phyloP scores from a whole-genome alignment of 2,329 filamentous ascomycete species.

The Malbranchea zuffiana region DNA sequence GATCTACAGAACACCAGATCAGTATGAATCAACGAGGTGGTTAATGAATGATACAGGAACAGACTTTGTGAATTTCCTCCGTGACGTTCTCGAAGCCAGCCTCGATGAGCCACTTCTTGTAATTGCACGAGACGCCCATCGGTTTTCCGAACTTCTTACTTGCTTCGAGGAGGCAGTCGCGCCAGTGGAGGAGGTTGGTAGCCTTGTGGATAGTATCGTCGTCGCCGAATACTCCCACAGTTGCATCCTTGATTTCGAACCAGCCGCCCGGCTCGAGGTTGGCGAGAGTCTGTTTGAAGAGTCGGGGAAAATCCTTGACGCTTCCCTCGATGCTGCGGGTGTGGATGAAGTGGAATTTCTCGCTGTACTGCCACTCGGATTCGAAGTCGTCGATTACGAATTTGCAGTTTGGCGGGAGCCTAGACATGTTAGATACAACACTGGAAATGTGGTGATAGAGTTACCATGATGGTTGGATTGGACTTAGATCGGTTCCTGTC shows the following conservation, averaged over 20 bases:
- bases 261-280: conserved; percentile 21
- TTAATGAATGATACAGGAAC: neutral
- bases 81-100: conserved; percentile 20
- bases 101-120: conserved; percentile 15
- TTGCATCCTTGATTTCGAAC: conserved; percentile 30
- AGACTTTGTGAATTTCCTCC: conserved; percentile 18
- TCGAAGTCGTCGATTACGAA: conserved; percentile 25
- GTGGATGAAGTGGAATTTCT: conserved; percentile 23
- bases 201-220: conserved; percentile 12
- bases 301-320: conserved; percentile 17
- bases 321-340: conserved; percentile 20
- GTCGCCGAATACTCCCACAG: conserved; percentile 7
- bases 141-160: conserved; percentile 14
- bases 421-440: conserved; percentile 6
- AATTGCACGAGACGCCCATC: conserved; percentile 11
- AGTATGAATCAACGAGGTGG: neutral
- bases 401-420: conserved; percentile 22
- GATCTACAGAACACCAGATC: conserved; percentile 8
- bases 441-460: too few species aligned
- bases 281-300: conserved; percentile 24
- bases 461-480: conserved; percentile 17
- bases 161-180: conserved; percentile 7
- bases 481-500: conserved; percentile 16
- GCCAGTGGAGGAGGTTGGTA: conserved; percentile 4
- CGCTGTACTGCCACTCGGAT: conserved; percentile 18